Percentiles rank a stretch among this genome's conserved stretches.
Evolutionary conservation across 169 alveolate genomes (phyloP).

Genomic region (Plasmodium gaboni): DNA sequence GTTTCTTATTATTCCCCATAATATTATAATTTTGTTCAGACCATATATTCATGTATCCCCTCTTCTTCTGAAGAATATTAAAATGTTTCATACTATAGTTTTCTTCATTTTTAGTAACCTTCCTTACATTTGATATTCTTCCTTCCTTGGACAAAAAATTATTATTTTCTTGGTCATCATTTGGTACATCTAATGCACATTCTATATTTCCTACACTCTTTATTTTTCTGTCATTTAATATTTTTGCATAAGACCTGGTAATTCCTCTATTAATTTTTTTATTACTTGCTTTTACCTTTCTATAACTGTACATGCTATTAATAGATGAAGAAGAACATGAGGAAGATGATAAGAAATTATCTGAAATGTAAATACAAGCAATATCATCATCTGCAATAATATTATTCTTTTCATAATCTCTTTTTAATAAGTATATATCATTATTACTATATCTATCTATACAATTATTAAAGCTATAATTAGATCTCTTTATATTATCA

Average conservation of each 20-base stretch:
- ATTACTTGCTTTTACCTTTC: slow-evolving; percentile 1
- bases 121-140: background rate
- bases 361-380: slow-evolving; percentile 5
- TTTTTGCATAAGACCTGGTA: slow-evolving; percentile 35
- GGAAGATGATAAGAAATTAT: background rate
- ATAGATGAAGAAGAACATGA: slow-evolving; percentile 21
- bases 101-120: background rate
- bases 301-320: slow-evolving; percentile 34
- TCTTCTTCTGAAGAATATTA: no score
- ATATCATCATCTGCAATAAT: background rate
- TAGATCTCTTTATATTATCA: no score
- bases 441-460: no score
- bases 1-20: no score
- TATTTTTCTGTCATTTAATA: slow-evolving; percentile 9
- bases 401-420: background rate
- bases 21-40: no score
- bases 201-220: background rate
- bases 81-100: background rate
- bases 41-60: no score
- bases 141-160: background rate
- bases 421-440: background rate
- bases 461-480: no score
- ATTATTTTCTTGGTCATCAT: background rate
- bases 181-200: background rate
- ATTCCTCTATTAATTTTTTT: slow-evolving; percentile 19